Base-by-base conservation (phyloP, 768 basidiomycete genomes). In the Mrakia gelida region DNA sequence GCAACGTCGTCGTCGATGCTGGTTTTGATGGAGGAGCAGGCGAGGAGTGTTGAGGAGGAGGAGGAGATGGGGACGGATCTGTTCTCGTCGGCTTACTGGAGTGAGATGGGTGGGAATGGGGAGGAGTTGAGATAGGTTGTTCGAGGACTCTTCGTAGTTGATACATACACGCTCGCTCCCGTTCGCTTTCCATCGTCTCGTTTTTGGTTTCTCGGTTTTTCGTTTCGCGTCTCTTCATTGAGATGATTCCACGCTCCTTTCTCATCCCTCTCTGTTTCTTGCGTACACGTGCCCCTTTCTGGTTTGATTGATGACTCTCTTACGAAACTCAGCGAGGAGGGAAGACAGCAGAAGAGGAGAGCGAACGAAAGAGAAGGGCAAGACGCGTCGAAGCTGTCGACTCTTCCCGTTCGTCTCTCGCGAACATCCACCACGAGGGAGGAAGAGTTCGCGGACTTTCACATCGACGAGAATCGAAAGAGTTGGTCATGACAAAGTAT, bases 31-130 rank as follows among this genome's bases (percentile, higher is more conserved):
- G 63, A 28, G 6, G 28, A 65, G 63, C 45, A 16, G 18, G 45
- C 45, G 45, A 45, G 45, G 11, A 45, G 7, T 10, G 45, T 45
- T 15, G 65, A 21, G 65, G 65, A 21, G 34, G 23, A 32, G 32
- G 65, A 67, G 65, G 65, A 67, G 30, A 32, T 28, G 30, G 65
- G 65, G 15, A 67, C 65, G 32, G 65, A 67, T 32, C 30, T 67
- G 30, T 67, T 67, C 65, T 67, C 65, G 8, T 67, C 65, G 18
- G 65, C 65, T 28, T 67, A 67, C 18, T 67, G 65, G 65, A 67
- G 34, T 38, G 65, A 67, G 65, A 67, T 67, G 65, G 65, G 65
- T 30, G 65, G 65, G 65, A 67, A 38, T 8, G 65, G 65, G 32
- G 38, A 34, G 65, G 65, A 30, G 34, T 30, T 67, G 65, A 30